Base-by-base conservation (phyloP, 257 asterid species). In the Plectranthus barbatus region DNA sequence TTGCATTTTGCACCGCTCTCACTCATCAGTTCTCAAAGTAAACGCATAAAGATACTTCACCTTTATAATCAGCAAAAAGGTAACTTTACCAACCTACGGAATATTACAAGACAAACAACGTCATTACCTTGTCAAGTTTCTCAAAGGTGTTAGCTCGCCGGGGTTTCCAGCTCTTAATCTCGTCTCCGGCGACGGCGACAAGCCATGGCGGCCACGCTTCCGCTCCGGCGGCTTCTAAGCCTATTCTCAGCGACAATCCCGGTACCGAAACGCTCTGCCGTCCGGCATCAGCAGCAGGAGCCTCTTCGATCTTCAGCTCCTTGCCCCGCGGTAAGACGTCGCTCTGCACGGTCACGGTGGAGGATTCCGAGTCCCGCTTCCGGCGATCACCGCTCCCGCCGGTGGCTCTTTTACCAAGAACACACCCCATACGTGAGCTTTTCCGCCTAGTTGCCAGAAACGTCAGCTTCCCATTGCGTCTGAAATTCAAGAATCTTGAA, bases 171-270 rank as follows among this genome's bases (percentile, higher is more conserved):
- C 84, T 85, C 73, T 77, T 80, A 69, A 91, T 84, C 51, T 81
- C 94, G 61, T 79, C 80, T 3, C 98, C 98, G 55, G 89, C 94
- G 9, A 82, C 95, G 4, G 80, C 85, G 8, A 75, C 69, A 0
- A 91, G 91, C 98, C 98, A 91, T 57, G 87, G 8, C 31, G 98
- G 96, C 98, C 98, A 91, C 26, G 70, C 85, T 65, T 80, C 84
- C 41, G 69, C 77, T 36, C 75, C 69, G 8, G 66, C 54, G 12
- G 69, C 29, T 62, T 67, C 62, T 41, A 44, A 60, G 40, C 74
- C 68, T 39, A 55, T 66, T 54, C 70, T 70, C 74, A 82, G 65
- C 33, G 70, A 69, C 42, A 68, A 75, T 42, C 64, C 81, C 68
- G 82, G 77, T 9, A 17, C 65, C 20, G 69, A 7, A 34, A 70